Percentiles rank a stretch among this genome's conserved stretches.
Evolutionary conservation across 208 protist genomes (phyloP).

Genomic region (Angomonas ambiguus): DNA sequence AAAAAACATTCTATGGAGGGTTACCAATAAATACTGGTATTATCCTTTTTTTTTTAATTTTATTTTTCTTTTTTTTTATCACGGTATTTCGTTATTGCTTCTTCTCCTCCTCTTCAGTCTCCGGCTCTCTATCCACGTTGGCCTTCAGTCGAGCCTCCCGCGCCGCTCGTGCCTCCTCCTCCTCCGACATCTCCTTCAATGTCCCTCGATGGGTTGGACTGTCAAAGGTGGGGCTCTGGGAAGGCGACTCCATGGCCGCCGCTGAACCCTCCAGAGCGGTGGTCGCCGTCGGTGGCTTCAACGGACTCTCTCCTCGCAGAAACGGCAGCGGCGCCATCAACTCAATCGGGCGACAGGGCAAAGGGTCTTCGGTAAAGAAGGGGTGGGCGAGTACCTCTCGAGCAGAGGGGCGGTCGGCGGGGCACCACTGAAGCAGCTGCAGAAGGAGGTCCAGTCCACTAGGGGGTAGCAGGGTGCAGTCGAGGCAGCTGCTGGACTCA

Average conservation of each 20-base stretch:
- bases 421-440: conserved; percentile 75
- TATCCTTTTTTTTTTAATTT: conserved; percentile 3
- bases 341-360: conserved; percentile 58
- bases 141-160: neutral
- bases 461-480: conserved; percentile 18
- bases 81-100: neutral
- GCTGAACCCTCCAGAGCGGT: no score
- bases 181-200: no score
- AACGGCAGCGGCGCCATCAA: conserved; percentile 63
- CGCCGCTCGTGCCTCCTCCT: neutral
- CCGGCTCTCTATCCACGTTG: conserved; percentile 1
- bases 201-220: no score
- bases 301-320: neutral
- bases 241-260: no score
- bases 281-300: neutral
- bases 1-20: neutral
- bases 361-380: conserved; percentile 75
- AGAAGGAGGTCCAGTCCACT: conserved; percentile 72
- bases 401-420: conserved; percentile 60
- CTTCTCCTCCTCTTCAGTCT: neutral
- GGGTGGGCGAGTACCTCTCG: conserved; percentile 66
- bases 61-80: neutral
- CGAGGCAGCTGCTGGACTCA: neutral
- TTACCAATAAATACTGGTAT: neutral
- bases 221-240: no score